Conservation (phyloP, 2,329 filamentous ascomycete genomes). For the Xylariaceae sp. region DNA sequence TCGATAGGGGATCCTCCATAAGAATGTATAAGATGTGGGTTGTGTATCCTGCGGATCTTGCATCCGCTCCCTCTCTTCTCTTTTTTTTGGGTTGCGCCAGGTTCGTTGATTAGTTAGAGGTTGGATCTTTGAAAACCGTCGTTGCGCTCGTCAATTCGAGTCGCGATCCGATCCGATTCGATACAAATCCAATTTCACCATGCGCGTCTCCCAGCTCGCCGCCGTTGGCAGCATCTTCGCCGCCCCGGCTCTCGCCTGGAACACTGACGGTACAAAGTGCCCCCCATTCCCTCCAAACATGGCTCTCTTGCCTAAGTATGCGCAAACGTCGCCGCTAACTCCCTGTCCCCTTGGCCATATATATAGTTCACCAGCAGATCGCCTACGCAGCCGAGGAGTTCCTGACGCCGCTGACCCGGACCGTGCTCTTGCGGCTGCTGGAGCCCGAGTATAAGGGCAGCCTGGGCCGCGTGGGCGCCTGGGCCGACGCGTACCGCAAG, state of each 20-base stretch:
- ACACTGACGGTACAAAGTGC: slow-evolving; percentile 17
- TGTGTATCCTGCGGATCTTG: no score
- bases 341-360: neutral
- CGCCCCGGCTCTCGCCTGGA: slow-evolving; percentile 17
- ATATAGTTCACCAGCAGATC: slow-evolving; percentile 20
- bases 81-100: no score
- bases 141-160: no score
- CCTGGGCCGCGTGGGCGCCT: slow-evolving; percentile 34
- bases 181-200: slow-evolving; percentile 4
- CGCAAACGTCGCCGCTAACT: neutral
- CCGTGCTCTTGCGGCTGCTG: slow-evolving; percentile 31
- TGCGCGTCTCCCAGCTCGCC: slow-evolving; percentile 15
- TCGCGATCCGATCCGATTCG: no score
- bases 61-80: no score
- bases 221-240: slow-evolving; percentile 11
- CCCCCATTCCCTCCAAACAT: neutral
- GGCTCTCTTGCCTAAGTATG: neutral
- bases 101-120: no score
- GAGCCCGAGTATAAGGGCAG: slow-evolving; percentile 27
- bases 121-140: no score
- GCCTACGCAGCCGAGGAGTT: slow-evolving; percentile 20
- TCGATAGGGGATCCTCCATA: no score
- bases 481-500: slow-evolving; percentile 35
- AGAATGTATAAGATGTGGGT: no score
- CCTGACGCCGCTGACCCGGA: slow-evolving; percentile 15